These are phyloP conservation scores for Agaricus subrufescens DNA, from an alignment of 768 basidiomycete genomes.

Conservation along the genomic window DNA sequence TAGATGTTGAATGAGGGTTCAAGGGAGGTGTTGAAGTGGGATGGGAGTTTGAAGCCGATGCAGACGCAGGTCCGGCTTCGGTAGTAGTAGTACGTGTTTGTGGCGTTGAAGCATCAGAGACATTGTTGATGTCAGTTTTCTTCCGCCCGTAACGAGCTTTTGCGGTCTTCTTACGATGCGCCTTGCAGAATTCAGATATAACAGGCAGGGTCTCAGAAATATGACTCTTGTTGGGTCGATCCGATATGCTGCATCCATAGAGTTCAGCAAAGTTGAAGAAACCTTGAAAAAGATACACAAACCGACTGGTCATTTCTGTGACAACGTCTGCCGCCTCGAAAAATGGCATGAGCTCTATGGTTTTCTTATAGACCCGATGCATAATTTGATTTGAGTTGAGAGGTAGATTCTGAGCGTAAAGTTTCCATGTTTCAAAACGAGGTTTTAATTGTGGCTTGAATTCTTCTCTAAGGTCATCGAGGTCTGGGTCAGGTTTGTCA, in stretches of 20 bases:
- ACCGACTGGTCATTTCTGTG: constrained; percentile 54
- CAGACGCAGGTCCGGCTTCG: not conserved
- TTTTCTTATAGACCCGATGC: constrained; percentile 36
- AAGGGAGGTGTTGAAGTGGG: not conserved
- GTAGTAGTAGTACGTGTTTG: not conserved
- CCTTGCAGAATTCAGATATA: constrained; percentile 43
- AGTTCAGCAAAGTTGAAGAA: not conserved
- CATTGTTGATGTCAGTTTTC: constrained; percentile 11
- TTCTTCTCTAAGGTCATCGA: constrained; percentile 58
- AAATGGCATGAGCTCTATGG: constrained; percentile 54
- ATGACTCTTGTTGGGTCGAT: constrained; percentile 49
- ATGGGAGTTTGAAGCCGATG: not conserved
- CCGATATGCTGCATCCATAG: constrained; percentile 34
- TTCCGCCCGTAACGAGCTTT: constrained; percentile 14
- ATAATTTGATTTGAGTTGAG: constrained; percentile 35
- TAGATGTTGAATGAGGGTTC: not conserved
- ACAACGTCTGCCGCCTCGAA: constrained; percentile 45
- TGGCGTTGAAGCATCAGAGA: not conserved
- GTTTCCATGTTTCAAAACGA: constrained; percentile 56
- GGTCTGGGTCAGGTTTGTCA: constrained; percentile 47
- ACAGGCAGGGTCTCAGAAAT: constrained; percentile 48
- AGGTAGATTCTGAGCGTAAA: constrained; percentile 26
- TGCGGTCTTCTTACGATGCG: constrained; percentile 37
- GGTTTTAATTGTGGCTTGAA: constrained; percentile 53
- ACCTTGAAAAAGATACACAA: constrained; percentile 13